Evolutionary conservation across 106 monocot species (phyloP).

Genomic region (Hemerocallis citrina): DNA sequence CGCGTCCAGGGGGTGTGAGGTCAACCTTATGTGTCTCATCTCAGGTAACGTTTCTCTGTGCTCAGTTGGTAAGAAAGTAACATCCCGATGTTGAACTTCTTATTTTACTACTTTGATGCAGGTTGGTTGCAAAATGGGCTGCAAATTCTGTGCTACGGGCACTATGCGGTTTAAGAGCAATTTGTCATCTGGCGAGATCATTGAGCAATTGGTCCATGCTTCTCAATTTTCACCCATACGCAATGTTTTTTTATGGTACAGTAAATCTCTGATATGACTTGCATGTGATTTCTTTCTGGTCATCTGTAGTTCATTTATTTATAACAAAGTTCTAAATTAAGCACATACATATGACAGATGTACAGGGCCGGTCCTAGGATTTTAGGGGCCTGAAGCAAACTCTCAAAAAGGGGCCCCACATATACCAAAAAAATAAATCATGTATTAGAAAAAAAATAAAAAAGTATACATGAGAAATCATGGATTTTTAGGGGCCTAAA

Average conservation of each 20-base stretch:
- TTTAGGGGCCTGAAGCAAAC: too few relatives aligned
- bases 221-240: constrained; percentile 57
- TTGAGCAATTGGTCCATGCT: constrained; percentile 93
- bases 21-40: constrained; percentile 95
- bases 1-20: constrained; percentile 75
- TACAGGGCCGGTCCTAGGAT: too few relatives aligned
- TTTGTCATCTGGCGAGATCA: constrained; percentile 90
- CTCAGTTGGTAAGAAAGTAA: constrained; percentile 23
- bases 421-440: too few relatives aligned
- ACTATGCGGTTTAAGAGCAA: constrained; percentile 96
- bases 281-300: too few relatives aligned
- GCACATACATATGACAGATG: too few relatives aligned
- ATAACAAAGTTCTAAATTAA: too few relatives aligned
- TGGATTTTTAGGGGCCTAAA: too few relatives aligned
- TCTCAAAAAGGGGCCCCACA: too few relatives aligned
- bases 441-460: too few relatives aligned
- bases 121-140: constrained; percentile 99
- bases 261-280: not conserved
- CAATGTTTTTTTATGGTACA: constrained; percentile 97
- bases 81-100: not conserved
- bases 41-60: constrained; percentile 41
- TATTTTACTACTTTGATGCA: constrained; percentile 16
- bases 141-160: constrained; percentile 98
- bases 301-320: too few relatives aligned
- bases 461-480: too few relatives aligned